These are phyloP conservation scores for Warburgia ugandensis DNA, from an alignment of 164 flowering plant species.

Conservation along the genomic window DNA sequence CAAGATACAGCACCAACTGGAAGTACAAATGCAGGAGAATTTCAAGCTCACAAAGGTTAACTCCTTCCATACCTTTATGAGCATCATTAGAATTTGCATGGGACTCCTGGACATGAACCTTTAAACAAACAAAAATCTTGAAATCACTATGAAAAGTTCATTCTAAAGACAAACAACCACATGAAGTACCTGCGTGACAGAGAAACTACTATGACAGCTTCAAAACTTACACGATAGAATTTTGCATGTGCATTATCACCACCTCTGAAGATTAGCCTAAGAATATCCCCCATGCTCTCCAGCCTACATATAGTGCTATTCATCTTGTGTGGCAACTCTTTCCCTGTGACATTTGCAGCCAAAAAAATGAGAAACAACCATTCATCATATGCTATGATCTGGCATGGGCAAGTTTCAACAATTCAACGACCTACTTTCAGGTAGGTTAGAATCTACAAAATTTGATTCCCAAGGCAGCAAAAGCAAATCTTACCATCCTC, in stretches of 20 bases:
- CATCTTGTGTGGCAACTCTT: conserved; percentile 25
- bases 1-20: background rate
- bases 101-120: conserved; percentile 86
- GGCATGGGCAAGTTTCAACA: background rate
- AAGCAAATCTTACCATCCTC: conserved; percentile 54
- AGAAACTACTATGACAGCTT: background rate
- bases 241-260: conserved; percentile 51
- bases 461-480: background rate
- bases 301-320: conserved; percentile 50
- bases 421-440: too few relatives aligned
- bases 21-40: background rate
- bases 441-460: background rate
- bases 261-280: conserved; percentile 55
- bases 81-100: conserved; percentile 37
- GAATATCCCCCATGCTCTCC: conserved; percentile 65
- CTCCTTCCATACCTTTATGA: conserved; percentile 68
- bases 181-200: background rate
- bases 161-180: background rate
- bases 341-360: conserved; percentile 29
- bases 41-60: too few relatives aligned
- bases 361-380: conserved; percentile 3
- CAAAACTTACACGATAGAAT: conserved; percentile 63
- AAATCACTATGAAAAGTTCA: conserved; percentile 4
- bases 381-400: background rate
- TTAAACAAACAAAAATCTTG: conserved; percentile 9